Conservation (phyloP, 2,329 filamentous ascomycete genomes). For the Camillea tinctor region DNA sequence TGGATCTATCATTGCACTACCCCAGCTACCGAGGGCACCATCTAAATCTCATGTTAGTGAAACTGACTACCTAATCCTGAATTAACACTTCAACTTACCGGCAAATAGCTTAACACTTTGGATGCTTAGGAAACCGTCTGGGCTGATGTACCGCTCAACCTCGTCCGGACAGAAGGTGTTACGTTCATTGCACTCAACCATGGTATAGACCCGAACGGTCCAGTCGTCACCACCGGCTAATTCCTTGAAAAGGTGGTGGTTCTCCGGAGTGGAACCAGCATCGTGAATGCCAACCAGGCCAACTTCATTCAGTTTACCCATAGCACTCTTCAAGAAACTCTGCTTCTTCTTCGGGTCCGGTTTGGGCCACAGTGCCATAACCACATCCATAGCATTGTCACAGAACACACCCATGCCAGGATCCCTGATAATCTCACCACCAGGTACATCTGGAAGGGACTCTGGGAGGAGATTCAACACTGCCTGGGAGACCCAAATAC, state of each 20-base stretch:
- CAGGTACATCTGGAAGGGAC: slow-evolving; percentile 53
- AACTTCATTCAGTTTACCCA: slow-evolving; percentile 60
- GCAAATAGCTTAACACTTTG: slow-evolving; percentile 69
- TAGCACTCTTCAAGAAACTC: slow-evolving; percentile 57
- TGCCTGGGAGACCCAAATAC: slow-evolving; percentile 65
- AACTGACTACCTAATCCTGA: background rate
- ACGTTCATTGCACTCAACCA: slow-evolving; percentile 63
- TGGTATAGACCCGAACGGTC: slow-evolving; percentile 64
- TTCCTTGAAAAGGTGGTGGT: slow-evolving; percentile 53
- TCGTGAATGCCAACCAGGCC: slow-evolving; percentile 70
- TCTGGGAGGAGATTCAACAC: slow-evolving; percentile 60
- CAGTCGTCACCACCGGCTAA: slow-evolving; percentile 52
- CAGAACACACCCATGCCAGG: slow-evolving; percentile 69
- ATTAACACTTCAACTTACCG: slow-evolving; percentile 39
- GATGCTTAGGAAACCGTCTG: slow-evolving; percentile 53
- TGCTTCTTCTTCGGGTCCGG: slow-evolving; percentile 53
- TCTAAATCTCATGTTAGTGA: slow-evolving; percentile 43
- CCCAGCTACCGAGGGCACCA: slow-evolving; percentile 69
- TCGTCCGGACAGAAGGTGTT: slow-evolving; percentile 62
- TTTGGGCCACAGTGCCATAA: slow-evolving; percentile 56
- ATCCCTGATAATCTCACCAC: slow-evolving; percentile 60
- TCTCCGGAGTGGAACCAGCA: slow-evolving; percentile 58
- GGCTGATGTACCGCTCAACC: slow-evolving; percentile 42
- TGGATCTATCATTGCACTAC: slow-evolving; percentile 68
- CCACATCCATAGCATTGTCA: slow-evolving; percentile 68